Evolutionary conservation across 2,329 filamentous ascomycete genomes (phyloP).

Genomic region (Cadophora malorum): DNA sequence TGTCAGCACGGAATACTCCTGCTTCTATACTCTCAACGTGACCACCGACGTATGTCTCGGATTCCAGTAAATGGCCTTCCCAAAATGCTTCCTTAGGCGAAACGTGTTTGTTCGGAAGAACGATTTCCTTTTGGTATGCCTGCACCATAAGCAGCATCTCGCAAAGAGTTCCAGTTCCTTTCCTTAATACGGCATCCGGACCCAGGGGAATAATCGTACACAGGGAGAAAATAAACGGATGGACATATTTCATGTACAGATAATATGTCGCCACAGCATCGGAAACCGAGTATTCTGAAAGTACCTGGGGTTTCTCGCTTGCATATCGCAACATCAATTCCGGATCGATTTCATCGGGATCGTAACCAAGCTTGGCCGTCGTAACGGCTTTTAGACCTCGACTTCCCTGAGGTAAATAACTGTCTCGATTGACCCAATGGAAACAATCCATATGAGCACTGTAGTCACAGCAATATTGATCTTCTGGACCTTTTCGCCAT

Average conservation of each 20-base stretch:
- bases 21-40: constrained; percentile 99
- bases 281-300: constrained; percentile 98
- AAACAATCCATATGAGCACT: constrained; percentile 99
- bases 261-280: constrained; percentile 99
- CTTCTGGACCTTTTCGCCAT: constrained; percentile 92
- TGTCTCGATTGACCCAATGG: constrained; percentile 98
- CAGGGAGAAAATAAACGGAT: constrained; percentile 98
- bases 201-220: constrained; percentile 95
- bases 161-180: constrained; percentile 97
- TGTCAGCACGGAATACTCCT: constrained; percentile 94
- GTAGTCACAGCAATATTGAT: constrained; percentile 95
- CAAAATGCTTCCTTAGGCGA: constrained; percentile 92
- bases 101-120: constrained; percentile 95
- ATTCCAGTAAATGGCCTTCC: constrained; percentile 94
- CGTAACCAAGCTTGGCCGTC: constrained; percentile 96
- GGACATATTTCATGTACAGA: constrained; percentile 99
- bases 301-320: constrained; percentile 85
- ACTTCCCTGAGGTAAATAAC: constrained; percentile 95
- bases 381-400: constrained; percentile 97
- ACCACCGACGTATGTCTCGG: constrained; percentile 96
- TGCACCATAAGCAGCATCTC: constrained; percentile 99
- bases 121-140: constrained; percentile 89
- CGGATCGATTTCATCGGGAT: constrained; percentile 96
- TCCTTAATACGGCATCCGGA: constrained; percentile 89
- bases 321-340: constrained; percentile 97